Evolutionary conservation across 768 basidiomycete genomes (phyloP).

Genomic region (Lactarius sp.): DNA sequence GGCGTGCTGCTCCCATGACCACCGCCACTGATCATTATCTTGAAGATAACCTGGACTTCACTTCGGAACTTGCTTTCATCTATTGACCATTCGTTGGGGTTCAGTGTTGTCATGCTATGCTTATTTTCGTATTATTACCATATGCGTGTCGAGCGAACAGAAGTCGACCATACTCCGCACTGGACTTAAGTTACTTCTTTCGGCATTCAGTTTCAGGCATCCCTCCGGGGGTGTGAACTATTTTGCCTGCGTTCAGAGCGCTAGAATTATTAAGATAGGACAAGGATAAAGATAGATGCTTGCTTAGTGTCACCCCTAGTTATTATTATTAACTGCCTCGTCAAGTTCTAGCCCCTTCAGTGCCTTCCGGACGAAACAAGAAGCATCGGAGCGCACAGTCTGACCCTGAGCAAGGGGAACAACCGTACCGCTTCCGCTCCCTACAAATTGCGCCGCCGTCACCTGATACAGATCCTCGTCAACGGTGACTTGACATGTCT

Average conservation of each 20-base stretch:
- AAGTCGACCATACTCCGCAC: background rate
- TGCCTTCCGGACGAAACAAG: slow-evolving; percentile 22
- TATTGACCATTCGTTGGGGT: slow-evolving; percentile 16
- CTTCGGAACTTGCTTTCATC: slow-evolving; percentile 24
- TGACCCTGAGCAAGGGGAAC: slow-evolving; percentile 13
- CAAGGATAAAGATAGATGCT: background rate
- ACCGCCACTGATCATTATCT: slow-evolving; percentile 12
- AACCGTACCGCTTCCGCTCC: slow-evolving; percentile 33
- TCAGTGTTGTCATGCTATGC: slow-evolving; percentile 17
- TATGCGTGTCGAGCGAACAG: slow-evolving; percentile 9
- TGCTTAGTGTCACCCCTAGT: slow-evolving; percentile 13
- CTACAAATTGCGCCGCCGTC: slow-evolving; percentile 58
- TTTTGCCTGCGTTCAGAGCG: background rate
- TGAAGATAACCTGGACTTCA: slow-evolving; percentile 21
- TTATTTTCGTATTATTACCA: slow-evolving; percentile 23
- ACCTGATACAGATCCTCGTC: slow-evolving; percentile 56
- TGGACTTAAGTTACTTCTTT: background rate
- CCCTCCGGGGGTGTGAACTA: background rate
- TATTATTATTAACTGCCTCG: slow-evolving; percentile 1
- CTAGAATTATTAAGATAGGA: background rate
- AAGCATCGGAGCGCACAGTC: slow-evolving; percentile 19
- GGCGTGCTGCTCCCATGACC: slow-evolving; percentile 22
- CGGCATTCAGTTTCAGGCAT: slow-evolving; percentile 14
- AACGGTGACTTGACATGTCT: slow-evolving; percentile 50
- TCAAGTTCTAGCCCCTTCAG: slow-evolving; percentile 19